These are phyloP conservation scores for Plasmodiophora brassicae DNA, from an alignment of 208 protist species.

Conservation along the genomic window DNA sequence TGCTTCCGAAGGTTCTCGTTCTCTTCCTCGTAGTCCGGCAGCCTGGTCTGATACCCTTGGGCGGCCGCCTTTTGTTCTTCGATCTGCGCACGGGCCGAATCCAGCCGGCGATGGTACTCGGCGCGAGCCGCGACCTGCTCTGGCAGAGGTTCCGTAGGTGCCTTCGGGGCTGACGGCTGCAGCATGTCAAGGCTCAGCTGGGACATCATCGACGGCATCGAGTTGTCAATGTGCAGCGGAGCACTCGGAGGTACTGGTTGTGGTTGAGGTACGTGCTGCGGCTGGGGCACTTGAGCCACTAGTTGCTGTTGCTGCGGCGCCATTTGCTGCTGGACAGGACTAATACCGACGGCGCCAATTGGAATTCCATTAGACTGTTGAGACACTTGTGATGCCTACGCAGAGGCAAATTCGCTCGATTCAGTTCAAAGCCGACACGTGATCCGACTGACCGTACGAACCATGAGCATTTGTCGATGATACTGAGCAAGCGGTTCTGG, in stretches of 20 bases:
- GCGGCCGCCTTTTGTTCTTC: neutral
- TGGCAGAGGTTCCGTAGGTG: neutral
- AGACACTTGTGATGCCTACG: neutral
- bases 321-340: neutral
- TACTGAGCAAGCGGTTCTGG: neutral
- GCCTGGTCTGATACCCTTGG: neutral
- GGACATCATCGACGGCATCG: too few relatives aligned
- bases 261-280: too few relatives aligned
- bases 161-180: too few relatives aligned
- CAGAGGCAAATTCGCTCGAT: neutral
- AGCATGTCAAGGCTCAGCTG: too few relatives aligned
- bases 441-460: too few relatives aligned
- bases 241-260: too few relatives aligned
- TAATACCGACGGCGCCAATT: neutral
- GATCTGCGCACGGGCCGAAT: neutral
- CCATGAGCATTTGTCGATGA: neutral
- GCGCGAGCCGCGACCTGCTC: neutral
- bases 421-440: too few relatives aligned
- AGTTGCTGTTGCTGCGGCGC: neutral
- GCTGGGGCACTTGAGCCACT: neutral
- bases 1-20: neutral
- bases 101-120: neutral
- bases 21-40: constrained; percentile 12
- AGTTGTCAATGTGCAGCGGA: too few relatives aligned
- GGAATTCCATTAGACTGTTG: neutral